Base-by-base conservation (phyloP, 176 grass and related monocot genomes). In the Eleusine coracana region DNA sequence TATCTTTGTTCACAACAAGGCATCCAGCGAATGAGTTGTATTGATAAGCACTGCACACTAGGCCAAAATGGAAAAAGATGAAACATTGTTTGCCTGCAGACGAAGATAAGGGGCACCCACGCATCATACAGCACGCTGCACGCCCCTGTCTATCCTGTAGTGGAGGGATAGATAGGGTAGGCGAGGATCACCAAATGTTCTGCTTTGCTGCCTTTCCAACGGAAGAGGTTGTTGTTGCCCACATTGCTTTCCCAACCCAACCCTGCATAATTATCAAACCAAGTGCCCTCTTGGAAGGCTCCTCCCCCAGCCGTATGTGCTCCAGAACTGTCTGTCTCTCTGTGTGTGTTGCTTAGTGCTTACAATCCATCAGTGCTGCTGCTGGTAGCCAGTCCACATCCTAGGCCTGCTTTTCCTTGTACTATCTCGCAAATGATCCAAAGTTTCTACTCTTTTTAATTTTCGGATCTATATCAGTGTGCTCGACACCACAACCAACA, bases 321-420 rank as follows among this genome's bases (percentile, higher is more conserved):
- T 31, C 23, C 16, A 44, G 4, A 69, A 14, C 76, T 73, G 44
- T 46, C 44, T 34, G 31, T 52, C 23, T 44, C 36, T 66, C 0
- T 68, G 10, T 49, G n/a, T 21, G 37, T 60, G 69, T 31, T 61
- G 41, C 69, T 60, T 15, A 50, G 25, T 61, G 41, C 69, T 60
- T 15, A 50, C 62, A 62, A 74, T 74, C 69, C 70, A 23, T 48
- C 78, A 25, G 54, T 75, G 41, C 36, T 15, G 83, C 86, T 94
- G 70, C 55, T 12, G 83, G 92, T 94, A 51, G 71, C 60, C 77
- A 66, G 92, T 94, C 92, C 56, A 37, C 46, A 87, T 94, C 92
- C 16, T 21, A 83, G 79, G 51, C 74, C 63, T 84, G 75, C 81
- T 82, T 73, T 88, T 66, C 87, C 49, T 60, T 68, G 77, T 74